Evolutionary conservation across 177 flowering plant genomes (phyloP).

Genomic region (Vitis hybrid): DNA sequence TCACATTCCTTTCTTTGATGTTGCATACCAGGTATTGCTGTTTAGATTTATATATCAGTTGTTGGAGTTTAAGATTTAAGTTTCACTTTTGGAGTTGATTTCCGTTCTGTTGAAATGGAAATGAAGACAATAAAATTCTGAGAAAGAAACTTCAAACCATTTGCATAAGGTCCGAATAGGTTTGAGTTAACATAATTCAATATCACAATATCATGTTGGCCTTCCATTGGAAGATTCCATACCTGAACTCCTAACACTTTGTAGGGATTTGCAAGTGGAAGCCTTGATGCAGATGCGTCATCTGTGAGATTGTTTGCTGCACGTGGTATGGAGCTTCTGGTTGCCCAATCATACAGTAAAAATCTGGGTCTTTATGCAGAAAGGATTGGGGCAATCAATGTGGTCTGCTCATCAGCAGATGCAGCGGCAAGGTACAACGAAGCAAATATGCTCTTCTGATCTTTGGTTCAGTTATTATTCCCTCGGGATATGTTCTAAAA

Average conservation of each 20-base stretch:
- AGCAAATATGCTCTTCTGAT: constrained; percentile 1
- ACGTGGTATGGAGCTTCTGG: constrained; percentile 88
- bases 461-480: not conserved
- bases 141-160: not conserved
- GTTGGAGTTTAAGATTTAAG: not conserved
- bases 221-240: not conserved
- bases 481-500: not conserved
- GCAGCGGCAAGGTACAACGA: constrained; percentile 68
- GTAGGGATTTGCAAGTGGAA: constrained; percentile 99
- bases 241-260: not conserved
- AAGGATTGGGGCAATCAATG: constrained; percentile 94
- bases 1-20: constrained; percentile 97
- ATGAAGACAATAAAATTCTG: not conserved
- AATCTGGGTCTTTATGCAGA: constrained; percentile 95
- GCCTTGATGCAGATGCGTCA: constrained; percentile 93
- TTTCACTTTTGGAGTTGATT: not conserved
- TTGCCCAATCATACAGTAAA: constrained; percentile 97
- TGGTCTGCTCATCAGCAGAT: constrained; percentile 84
- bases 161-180: too few relatives aligned
- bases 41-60: not conserved
- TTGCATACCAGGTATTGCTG: constrained; percentile 88
- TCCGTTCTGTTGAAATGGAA: too few relatives aligned
- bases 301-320: constrained; percentile 86
- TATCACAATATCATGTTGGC: not conserved
- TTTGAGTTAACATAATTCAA: not conserved